Percentiles rank a stretch among this genome's conserved stretches.
These are phyloP conservation scores for Crassisporium funariophilum DNA, from an alignment of 768 basidiomycete genomes.

Conservation along the genomic window DNA sequence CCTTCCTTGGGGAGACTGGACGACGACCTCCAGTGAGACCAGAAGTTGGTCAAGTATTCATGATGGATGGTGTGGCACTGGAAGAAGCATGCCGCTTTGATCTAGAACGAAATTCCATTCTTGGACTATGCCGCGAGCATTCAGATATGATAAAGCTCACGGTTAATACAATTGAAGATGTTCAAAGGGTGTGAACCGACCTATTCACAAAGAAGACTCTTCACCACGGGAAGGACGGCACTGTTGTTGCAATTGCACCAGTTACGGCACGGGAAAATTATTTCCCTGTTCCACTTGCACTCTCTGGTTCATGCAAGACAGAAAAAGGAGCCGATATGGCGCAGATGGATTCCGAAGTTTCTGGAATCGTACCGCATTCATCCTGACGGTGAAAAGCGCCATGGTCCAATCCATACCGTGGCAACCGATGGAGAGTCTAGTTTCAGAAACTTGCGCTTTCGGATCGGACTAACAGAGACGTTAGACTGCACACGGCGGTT, in stretches of 20 bases:
- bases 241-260: slow-evolving; percentile 25
- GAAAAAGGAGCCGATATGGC: slow-evolving; percentile 6
- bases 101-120: slow-evolving; percentile 7
- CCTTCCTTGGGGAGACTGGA: slow-evolving; percentile 6
- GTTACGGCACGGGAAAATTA: slow-evolving; percentile 19
- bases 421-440: slow-evolving; percentile 24
- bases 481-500: slow-evolving; percentile 7
- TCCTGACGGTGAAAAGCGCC: slow-evolving; percentile 15
- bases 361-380: slow-evolving; percentile 12
- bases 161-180: background rate
- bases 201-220: background rate
- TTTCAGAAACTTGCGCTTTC: slow-evolving; percentile 16
- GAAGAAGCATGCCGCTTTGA: slow-evolving; percentile 19
- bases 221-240: slow-evolving; percentile 26
- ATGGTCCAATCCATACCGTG: slow-evolving; percentile 21
- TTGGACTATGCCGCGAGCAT: slow-evolving; percentile 24
- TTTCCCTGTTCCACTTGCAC: slow-evolving; percentile 17
- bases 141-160: background rate
- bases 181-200: background rate
- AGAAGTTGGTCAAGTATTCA: slow-evolving; percentile 8
- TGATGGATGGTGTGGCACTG: slow-evolving; percentile 24
- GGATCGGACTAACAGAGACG: slow-evolving; percentile 11
- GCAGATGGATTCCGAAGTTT: background rate
- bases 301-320: slow-evolving; percentile 22
- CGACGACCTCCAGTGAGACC: background rate